Evolutionary conservation across 352 stramenopile genomes (phyloP), one percentile per base, ranked within the genome.

Genomic region (Globisporangium nunn): DNA sequence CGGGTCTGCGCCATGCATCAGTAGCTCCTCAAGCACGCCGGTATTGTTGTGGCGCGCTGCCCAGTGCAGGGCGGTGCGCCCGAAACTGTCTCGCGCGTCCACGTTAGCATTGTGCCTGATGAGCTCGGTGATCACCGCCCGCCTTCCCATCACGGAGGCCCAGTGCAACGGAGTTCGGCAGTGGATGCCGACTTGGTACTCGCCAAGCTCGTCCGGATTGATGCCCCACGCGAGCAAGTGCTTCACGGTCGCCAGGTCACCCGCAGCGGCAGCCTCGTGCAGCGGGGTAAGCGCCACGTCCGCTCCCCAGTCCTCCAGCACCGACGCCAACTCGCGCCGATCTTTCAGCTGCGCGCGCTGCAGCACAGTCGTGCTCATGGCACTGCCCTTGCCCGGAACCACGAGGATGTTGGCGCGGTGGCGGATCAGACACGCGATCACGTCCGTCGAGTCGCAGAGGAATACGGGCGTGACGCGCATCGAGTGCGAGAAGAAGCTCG

Each of bases 241-340:
- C n/a, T 72, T 59, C 4, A 91, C 72, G 0, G 63, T 70, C 17
- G 67, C 68, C 1, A 85, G 46, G 52, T 91, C 77, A 6, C 80
- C 81, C 4, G 68, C 69, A 28, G 78, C 83, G 0, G 77, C 72
- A 17, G 79, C 75, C 37, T 86, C 78, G 29, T 93, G 83, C 23
- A 93, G 63, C 18, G 83, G 83, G 8, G 83, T 93, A 35, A 93
- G 69, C 8, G 81, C 83, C 4, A 93, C 79, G 52, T 93, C 83
- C 6, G 71, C 77, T 6, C 83, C 83, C 78, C 81, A 93, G 11
- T 88, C 74, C 44, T 87, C 76, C 6, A 93, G 59, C 11, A 84
- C 68, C 3, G 58, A 71, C 3, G 72, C 78, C 6, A 93, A 48
- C 37, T 88, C 77, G 18, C 64, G 66, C 35, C 78, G 75, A 15